Conservation (phyloP, 2,329 filamentous ascomycete genomes). For the Calonectria ilicicola region DNA sequence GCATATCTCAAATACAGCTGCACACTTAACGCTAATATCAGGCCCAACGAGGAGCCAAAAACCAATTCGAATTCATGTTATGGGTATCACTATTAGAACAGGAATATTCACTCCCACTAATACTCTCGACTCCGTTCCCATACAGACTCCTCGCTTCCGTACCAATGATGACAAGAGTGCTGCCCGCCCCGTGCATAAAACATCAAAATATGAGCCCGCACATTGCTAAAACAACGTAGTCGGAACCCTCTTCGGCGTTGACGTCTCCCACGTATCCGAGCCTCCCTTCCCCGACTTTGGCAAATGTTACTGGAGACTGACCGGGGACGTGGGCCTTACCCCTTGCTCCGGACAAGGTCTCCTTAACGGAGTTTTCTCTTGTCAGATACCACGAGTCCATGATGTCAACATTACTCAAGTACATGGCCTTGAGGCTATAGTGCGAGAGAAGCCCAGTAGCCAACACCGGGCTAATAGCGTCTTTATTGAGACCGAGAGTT, state of each 20-base stretch:
- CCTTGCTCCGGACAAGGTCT: constrained; percentile 11
- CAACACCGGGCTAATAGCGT: constrained; percentile 21
- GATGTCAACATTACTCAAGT: constrained; percentile 35
- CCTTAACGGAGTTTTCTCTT: constrained; percentile 11
- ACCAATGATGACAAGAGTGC: background rate
- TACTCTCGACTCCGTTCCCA: background rate
- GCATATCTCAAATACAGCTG: no score
- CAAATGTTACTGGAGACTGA: constrained; percentile 40
- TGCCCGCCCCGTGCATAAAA: no score
- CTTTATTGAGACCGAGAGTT: constrained; percentile 35
- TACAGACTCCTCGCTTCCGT: background rate
- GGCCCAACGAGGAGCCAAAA: background rate
- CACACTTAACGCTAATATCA: background rate
- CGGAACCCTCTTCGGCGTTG: constrained; percentile 39
- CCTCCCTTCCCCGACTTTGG: constrained; percentile 42
- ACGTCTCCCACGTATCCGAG: constrained; percentile 48
- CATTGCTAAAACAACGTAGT: constrained; percentile 44
- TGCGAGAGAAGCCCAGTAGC: constrained; percentile 26
- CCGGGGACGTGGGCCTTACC: constrained; percentile 8
- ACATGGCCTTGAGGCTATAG: constrained; percentile 45
- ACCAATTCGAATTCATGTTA: background rate
- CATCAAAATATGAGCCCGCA: constrained; percentile 29
- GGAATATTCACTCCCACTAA: background rate
- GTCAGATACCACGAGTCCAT: constrained; percentile 40
- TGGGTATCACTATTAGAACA: background rate